Evolutionary conservation across 768 basidiomycete species (phyloP), one percentile per base, ranked within the genome.

Genomic region (Pleurotus sapidus): DNA sequence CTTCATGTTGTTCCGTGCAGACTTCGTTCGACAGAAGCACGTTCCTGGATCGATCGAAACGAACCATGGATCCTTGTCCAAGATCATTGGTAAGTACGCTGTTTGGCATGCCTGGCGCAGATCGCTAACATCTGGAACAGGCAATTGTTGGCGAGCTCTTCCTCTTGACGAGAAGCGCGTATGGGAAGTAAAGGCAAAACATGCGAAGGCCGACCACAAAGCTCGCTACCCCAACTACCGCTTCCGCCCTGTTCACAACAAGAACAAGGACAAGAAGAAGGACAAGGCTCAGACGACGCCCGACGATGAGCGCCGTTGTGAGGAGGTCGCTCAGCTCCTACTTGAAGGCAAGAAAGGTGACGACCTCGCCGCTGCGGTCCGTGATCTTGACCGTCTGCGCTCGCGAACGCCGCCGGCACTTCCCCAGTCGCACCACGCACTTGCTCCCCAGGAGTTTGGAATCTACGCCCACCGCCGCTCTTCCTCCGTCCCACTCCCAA

Each of bases 1-100:
- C 7, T 93, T 92, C 76, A 93, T 93, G 77, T 80, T 93, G 62
- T 93, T 92, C 77, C 83, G 90, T 56, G 89, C 89, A 3, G 86
- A 88, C 49, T 91, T 91, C 71, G 88, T 91, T 60, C 79, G 87
- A 64, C 86, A 82, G 64, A 88, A 89, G 63, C 89, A 91, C 63
- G 88, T 92, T 57, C 86, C 89, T 1, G 86, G 87, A 15, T 84
- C 82, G 18, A 87, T 91, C 59, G 90, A 89, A 76, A 86, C 86
- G 25, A 88, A 88, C 64, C 88, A 89, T 70, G 84, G 85, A 59
- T 86, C 84, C 24, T 67, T 89, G 27, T 86, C 84, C 11, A 88
- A 87, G 78, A 89, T 90, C 62, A 82, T 89, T 71, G 73, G 84
- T 87, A 58, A 60, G 79, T 61, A 67, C 67, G 39, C 67, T 63